Evolutionary conservation across 768 basidiomycete species (phyloP), one percentile per base, ranked within the genome.

Genomic region (Russula brevipes): DNA sequence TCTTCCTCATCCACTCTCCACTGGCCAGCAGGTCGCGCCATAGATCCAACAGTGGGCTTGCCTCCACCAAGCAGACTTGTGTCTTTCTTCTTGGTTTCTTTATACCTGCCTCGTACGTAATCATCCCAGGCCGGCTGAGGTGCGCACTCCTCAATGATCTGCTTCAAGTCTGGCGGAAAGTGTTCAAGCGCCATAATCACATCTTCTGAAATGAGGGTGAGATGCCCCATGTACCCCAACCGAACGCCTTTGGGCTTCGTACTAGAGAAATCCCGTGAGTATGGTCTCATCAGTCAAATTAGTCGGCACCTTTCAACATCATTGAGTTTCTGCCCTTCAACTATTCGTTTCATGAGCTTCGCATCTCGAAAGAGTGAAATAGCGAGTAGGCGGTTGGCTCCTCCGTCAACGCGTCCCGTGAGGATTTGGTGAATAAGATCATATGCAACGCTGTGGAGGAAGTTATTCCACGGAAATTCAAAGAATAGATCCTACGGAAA

Each of bases 401-500:
- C 87, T n/a, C 79, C 79, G 50, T 94, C 90, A 24, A 94, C 82
- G 31, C 86, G 84, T 14, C 94, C 95, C 1, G 91, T 95, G 59
- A 99, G 80, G 50, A 98, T 87, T 73, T 98, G 97, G 72, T 98
- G 97, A 1, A 98, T 80, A 61, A 97, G 78, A 72, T 99, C 97
- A 72, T 98, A 98, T 17, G 97, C 93, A 36, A 94, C 88, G 70
- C 91, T 94, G 72, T 99, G 97, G 36, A 98, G 76, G 73, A 98
- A 98, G 72, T 98, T 98, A 75, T 99, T 98, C 88, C 91, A 93
- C 0, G 95, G 94, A 70, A 88, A 97, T 64, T 89, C 87, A 72
- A 98, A 98, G 79, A 98, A 98, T 42, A 98, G 80, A 69, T 95
- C 91, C 94, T 96, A 69, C 30, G 50, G 24, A 56, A 19, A 66